These are phyloP conservation scores for Glycyrrhiza uralensis DNA, from an alignment of 306 rosid genomes.

Conservation along the genomic window DNA sequence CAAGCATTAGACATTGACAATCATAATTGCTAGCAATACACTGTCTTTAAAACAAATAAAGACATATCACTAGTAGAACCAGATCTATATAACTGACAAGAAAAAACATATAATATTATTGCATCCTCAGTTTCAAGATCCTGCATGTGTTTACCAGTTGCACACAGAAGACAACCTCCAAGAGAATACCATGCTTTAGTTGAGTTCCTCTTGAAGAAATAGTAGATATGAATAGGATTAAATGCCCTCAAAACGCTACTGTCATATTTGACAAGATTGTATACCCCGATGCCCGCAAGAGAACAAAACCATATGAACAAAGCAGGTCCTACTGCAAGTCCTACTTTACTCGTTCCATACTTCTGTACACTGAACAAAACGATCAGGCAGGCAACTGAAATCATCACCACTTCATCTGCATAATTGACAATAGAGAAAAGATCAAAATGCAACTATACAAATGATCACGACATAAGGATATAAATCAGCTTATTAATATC, in stretches of 20 bases:
- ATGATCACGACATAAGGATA: background rate
- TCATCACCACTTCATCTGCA: slow-evolving; percentile 91
- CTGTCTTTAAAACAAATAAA: slow-evolving; percentile 4
- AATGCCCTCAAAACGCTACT: slow-evolving; percentile 73
- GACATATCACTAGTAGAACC: background rate
- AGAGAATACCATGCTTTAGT: slow-evolving; percentile 93
- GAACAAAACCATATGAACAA: slow-evolving; percentile 93
- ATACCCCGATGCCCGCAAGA: slow-evolving; percentile 79
- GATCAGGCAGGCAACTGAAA: slow-evolving; percentile 82
- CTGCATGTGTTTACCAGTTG: slow-evolving; percentile 68
- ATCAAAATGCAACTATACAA: slow-evolving; percentile 20
- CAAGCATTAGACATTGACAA: background rate
- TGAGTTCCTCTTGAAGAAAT: slow-evolving; percentile 92
- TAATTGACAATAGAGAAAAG: slow-evolving; percentile 16
- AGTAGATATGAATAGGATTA: slow-evolving; percentile 83
- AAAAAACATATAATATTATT: slow-evolving; percentile 11
- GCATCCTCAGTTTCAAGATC: slow-evolving; percentile 18
- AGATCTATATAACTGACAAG: slow-evolving; percentile 15
- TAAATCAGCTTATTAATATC: background rate
- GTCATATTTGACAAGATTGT: slow-evolving; percentile 83
- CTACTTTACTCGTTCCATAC: slow-evolving; percentile 95
- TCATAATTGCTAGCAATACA: slow-evolving; percentile 1
- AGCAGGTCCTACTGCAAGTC: slow-evolving; percentile 93
- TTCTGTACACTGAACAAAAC: slow-evolving; percentile 92
- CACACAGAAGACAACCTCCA: slow-evolving; percentile 96